These are phyloP conservation scores for Collybia sordida DNA, from an alignment of 768 basidiomycete genomes.

Conservation along the genomic window DNA sequence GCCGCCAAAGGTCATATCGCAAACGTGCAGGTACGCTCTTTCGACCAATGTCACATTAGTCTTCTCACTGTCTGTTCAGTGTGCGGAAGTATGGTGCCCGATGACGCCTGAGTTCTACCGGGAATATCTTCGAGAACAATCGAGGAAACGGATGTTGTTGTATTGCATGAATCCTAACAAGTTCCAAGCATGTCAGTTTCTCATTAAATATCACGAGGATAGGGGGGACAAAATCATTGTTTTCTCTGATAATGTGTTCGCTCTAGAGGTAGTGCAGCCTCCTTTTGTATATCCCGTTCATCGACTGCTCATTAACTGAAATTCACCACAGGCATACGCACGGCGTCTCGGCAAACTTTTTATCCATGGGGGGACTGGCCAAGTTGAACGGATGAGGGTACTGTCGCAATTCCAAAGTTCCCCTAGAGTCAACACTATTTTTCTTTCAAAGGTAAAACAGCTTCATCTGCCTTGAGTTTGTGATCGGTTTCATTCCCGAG, in stretches of 20 bases:
- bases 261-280: slow-evolving; percentile 76
- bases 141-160: slow-evolving; percentile 90
- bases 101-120: slow-evolving; percentile 99
- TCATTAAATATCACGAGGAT: slow-evolving; percentile 97
- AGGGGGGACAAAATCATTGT: slow-evolving; percentile 99
- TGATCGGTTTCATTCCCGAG: neutral
- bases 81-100: slow-evolving; percentile 99
- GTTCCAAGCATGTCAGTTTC: slow-evolving; percentile 98
- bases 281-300: no score
- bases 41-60: slow-evolving; percentile 6
- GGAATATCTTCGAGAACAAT: slow-evolving; percentile 92
- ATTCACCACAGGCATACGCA: slow-evolving; percentile 72
- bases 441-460: slow-evolving; percentile 83
- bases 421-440: slow-evolving; percentile 95
- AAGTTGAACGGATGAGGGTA: slow-evolving; percentile 94
- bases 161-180: slow-evolving; percentile 99
- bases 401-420: slow-evolving; percentile 95
- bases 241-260: slow-evolving; percentile 98
- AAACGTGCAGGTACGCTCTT: slow-evolving; percentile 83
- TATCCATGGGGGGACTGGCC: slow-evolving; percentile 94
- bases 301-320: neutral
- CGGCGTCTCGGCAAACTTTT: slow-evolving; percentile 91
- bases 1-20: slow-evolving; percentile 99
- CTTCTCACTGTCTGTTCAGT: slow-evolving; percentile 46
- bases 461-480: slow-evolving; percentile 6